These are phyloP conservation scores for Leucocoprinus birnbaumii DNA, from an alignment of 768 basidiomycete genomes.

Conservation along the genomic window DNA sequence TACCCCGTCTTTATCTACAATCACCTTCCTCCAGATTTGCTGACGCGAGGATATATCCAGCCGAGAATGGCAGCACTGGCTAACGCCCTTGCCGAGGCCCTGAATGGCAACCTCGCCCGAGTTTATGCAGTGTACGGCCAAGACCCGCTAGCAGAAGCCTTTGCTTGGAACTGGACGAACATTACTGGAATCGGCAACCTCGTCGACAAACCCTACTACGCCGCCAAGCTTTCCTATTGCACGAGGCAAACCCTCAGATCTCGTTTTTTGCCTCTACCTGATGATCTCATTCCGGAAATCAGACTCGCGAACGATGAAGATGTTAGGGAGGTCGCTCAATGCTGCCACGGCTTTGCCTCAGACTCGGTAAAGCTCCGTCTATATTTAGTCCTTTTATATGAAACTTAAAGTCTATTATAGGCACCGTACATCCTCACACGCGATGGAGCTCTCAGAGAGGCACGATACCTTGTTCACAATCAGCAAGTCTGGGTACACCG, in stretches of 20 bases:
- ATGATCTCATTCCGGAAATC: conserved; percentile 29
- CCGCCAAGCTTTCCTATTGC: conserved; percentile 55
- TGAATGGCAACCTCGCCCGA: conserved; percentile 31
- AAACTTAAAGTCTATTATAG: conserved; percentile 27
- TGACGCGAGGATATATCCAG: conserved; percentile 33
- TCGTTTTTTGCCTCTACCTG: conserved; percentile 15
- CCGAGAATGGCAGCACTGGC: conserved; percentile 43
- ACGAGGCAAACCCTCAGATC: conserved; percentile 38
- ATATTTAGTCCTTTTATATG: neutral
- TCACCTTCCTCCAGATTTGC: conserved; percentile 33
- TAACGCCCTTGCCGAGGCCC: conserved; percentile 25
- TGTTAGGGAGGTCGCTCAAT: conserved; percentile 33
- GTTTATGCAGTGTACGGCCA: conserved; percentile 69
- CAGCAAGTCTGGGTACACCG: conserved; percentile 60
- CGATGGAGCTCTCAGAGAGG: conserved; percentile 47
- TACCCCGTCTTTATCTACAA: conserved; percentile 70
- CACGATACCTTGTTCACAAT: conserved; percentile 41
- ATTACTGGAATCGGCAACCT: conserved; percentile 38
- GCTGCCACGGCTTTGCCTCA: conserved; percentile 55
- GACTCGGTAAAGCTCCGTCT: conserved; percentile 46
- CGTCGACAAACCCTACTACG: conserved; percentile 50
- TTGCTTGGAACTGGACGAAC: conserved; percentile 46
- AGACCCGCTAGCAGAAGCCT: conserved; percentile 39
- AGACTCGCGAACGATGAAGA: conserved; percentile 42
- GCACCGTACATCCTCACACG: conserved; percentile 50